A percentile compares a stretch with the other conserved stretches of the same genome.
These are phyloP conservation scores for Xylaria sp. DNA, from an alignment of 2,329 filamentous ascomycete species.

Conservation along the genomic window DNA sequence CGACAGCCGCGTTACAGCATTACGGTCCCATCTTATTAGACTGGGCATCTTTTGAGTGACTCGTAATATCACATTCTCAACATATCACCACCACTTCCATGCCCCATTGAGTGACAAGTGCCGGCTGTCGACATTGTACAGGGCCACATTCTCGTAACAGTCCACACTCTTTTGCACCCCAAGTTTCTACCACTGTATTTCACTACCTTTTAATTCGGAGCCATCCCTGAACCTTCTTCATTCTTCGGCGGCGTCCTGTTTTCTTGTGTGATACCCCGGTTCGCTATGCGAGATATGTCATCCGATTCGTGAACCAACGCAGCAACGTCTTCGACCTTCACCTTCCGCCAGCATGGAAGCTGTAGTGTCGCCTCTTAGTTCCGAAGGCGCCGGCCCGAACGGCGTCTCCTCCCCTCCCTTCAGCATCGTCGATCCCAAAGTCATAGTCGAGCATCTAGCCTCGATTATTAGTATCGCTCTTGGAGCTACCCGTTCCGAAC, in stretches of 20 bases:
- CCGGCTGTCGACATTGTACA: slow-evolving; percentile 10
- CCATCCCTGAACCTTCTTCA: no score
- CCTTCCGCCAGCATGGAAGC: slow-evolving; percentile 54
- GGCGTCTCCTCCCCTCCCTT: slow-evolving; percentile 55
- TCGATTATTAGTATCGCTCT: slow-evolving; percentile 75
- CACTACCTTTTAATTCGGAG: slow-evolving; percentile 27
- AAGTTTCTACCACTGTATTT: slow-evolving; percentile 12
- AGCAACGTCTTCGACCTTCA: slow-evolving; percentile 25
- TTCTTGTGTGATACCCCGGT: slow-evolving; percentile 28
- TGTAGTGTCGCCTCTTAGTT: slow-evolving; percentile 53
- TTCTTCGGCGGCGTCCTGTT: slow-evolving; percentile 19
- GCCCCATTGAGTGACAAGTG: slow-evolving; percentile 11
- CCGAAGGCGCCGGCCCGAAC: slow-evolving; percentile 52
- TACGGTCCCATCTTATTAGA: not conserved
- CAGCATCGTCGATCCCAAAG: slow-evolving; percentile 67
- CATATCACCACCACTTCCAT: slow-evolving; percentile 6
- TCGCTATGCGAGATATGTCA: slow-evolving; percentile 34
- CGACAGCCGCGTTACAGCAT: slow-evolving; percentile 36
- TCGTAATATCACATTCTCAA: slow-evolving; percentile 11
- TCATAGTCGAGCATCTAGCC: slow-evolving; percentile 74
- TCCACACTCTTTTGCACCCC: slow-evolving; percentile 33
- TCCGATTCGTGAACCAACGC: slow-evolving; percentile 25
- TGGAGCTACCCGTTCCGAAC: slow-evolving; percentile 76
- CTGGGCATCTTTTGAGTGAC: slow-evolving; percentile 1
- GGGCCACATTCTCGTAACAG: slow-evolving; percentile 1